phyloP scores from a whole-genome alignment of 2,329 filamentous ascomycete species.

The Coniella vitis region DNA sequence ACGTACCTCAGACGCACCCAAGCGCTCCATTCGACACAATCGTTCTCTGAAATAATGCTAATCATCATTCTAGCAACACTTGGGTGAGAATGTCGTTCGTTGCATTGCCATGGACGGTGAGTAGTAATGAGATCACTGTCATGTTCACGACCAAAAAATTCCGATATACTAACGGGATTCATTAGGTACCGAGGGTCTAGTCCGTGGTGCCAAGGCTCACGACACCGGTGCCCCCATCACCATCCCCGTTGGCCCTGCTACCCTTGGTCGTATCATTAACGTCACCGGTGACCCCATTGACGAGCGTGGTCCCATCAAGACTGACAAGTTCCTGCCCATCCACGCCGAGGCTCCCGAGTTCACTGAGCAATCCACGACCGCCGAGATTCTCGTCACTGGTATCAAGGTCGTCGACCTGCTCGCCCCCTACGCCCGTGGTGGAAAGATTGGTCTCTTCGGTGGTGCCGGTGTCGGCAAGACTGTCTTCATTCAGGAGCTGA shows the following conservation, averaged over 20 bases:
- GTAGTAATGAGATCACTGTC: constrained; percentile 24
- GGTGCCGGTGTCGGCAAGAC: constrained; percentile 99
- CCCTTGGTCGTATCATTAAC: constrained; percentile 99
- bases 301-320: constrained; percentile 97
- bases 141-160: constrained; percentile 12
- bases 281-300: constrained; percentile 99
- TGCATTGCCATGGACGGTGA: constrained; percentile 99
- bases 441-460: constrained; percentile 99
- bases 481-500: constrained; percentile 99
- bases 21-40: constrained; percentile 1
- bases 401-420: constrained; percentile 99
- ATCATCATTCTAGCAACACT: constrained; percentile 70
- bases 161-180: constrained; percentile 16
- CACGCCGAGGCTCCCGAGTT: constrained; percentile 92
- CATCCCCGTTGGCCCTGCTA: constrained; percentile 88
- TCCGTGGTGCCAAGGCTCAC: constrained; percentile 75
- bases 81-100: constrained; percentile 97
- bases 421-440: constrained; percentile 99
- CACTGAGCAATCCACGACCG: constrained; percentile 89
- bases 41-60: constrained; percentile 36
- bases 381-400: constrained; percentile 96
- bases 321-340: constrained; percentile 78
- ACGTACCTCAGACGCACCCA: constrained; percentile 36
- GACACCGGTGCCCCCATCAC: constrained; percentile 95
- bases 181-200: constrained; percentile 99